Conservation (phyloP, 768 basidiomycete species). For the Candolleomyces efflorescens region DNA sequence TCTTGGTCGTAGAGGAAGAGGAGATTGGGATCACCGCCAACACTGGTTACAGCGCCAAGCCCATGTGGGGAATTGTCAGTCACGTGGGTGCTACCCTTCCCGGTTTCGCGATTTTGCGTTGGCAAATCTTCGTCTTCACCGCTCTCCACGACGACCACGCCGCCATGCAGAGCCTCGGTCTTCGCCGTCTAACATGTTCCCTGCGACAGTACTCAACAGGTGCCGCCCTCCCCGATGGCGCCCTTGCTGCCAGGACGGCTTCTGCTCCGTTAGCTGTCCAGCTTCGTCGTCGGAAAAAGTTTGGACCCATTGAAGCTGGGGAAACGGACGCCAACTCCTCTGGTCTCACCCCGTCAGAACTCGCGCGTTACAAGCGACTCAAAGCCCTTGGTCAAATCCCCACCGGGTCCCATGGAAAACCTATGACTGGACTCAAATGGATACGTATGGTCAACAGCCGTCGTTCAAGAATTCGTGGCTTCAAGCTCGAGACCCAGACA, state of each 20-base stretch:
- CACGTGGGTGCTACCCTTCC: not conserved
- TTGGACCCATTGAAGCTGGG: constrained; percentile 28
- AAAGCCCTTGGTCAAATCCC: constrained; percentile 49
- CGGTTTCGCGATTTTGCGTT: constrained; percentile 6
- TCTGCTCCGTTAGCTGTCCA: constrained; percentile 75
- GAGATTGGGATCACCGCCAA: not conserved
- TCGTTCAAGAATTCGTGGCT: constrained; percentile 66
- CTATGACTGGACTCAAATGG: constrained; percentile 55
- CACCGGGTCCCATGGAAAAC: constrained; percentile 25
- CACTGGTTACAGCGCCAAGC: not conserved
- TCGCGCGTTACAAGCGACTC: constrained; percentile 55
- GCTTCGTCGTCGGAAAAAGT: constrained; percentile 55
- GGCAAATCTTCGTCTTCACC: constrained; percentile 12
- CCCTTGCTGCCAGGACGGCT: constrained; percentile 55
- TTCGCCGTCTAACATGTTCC: constrained; percentile 19
- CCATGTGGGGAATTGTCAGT: not conserved
- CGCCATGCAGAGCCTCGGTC: constrained; percentile 30
- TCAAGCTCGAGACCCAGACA: constrained; percentile 35
- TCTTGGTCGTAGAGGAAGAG: not conserved
- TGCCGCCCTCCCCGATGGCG: constrained; percentile 31
- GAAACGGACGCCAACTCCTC: constrained; percentile 44
- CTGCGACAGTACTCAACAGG: constrained; percentile 37
- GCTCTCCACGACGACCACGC: constrained; percentile 3
- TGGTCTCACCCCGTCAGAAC: constrained; percentile 65
- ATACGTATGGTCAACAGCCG: constrained; percentile 49